These are phyloP conservation scores for Quercus cerris DNA, from an alignment of 306 rosid species.

Conservation along the genomic window DNA sequence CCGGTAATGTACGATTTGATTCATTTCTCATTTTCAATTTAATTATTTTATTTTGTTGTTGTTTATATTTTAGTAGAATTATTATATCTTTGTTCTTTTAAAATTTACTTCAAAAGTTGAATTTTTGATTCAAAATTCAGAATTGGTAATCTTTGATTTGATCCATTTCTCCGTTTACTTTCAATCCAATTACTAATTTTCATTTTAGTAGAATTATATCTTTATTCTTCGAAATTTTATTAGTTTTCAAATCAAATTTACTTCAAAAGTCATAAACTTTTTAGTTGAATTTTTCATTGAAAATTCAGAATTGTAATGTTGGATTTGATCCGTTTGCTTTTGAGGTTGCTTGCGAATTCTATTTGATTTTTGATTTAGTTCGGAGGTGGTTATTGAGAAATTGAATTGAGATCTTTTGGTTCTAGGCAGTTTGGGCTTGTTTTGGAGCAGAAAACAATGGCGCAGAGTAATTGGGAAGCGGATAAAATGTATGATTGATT, in stretches of 20 bases:
- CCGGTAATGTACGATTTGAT: conserved; percentile 57
- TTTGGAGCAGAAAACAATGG: conserved; percentile 45
- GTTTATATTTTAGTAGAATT: too few species aligned
- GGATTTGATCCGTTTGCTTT: conserved; percentile 41
- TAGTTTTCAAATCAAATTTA: conserved; percentile 1
- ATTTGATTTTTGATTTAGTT: not conserved
- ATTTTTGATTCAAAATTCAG: too few species aligned
- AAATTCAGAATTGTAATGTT: too few species aligned
- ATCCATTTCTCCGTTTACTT: too few species aligned
- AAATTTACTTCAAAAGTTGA: too few species aligned
- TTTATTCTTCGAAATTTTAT: too few species aligned
- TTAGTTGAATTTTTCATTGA: not conserved
- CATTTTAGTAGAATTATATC: too few species aligned
- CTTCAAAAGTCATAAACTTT: not conserved
- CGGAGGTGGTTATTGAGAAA: conserved; percentile 12
- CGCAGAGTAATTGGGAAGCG: conserved; percentile 97
- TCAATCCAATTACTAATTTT: too few species aligned
- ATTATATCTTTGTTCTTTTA: too few species aligned
- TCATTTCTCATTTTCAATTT: conserved; percentile 22
- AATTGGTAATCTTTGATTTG: too few species aligned
- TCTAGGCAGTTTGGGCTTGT: conserved; percentile 32
- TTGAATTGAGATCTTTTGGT: conserved; percentile 8
- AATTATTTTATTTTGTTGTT: too few species aligned
- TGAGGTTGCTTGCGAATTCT: not conserved
- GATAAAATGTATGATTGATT: conserved; percentile 71